Base-by-base conservation (phyloP, 106 monocot species). In the Allium sativum region DNA sequence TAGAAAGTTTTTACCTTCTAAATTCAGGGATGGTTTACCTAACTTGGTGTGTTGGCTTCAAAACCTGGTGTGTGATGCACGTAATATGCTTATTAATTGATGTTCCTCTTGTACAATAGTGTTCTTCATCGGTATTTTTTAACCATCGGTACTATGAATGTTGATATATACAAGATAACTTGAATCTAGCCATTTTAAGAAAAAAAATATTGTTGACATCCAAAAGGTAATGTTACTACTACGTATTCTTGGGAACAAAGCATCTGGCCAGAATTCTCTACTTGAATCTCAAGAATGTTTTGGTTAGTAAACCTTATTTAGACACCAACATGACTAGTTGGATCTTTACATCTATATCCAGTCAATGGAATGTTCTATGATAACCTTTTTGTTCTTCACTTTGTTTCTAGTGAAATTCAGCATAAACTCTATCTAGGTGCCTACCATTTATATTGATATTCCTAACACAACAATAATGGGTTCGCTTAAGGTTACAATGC, bases 391-490 rank as follows among this genome's bases (percentile, higher is more conserved):
- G n/a, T 8, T 62, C 31, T 31, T 31, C 31, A 3, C 31, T 50
- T 45, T 65, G 43, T 67, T 60, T 45, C 45, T 82, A 85, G 92
- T 98, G 40, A 92, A 88, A 75, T 71, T 92, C 16, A 80, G 78
- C 15, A 92, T 98, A 56, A 92, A 88, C 61, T 92, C 92, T 40
- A 80, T 98, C 70, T 76, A 77, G 69, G 78, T 98, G 58, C 98
- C 98, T 55, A 88, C 92, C 65, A 82, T 98, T 22, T 79, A 76
- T 14, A 78, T 98, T 59, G 98, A 98, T 56, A 78, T 92, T 18
- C 87, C 98, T 70, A 88, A 92, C 75, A 82, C 69, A 22, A 84
- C 92, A n/a, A 92, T 91, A 55, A 80, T 98, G 61, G 92, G 84
- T 46, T 82, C 84, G 10, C 69, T 98, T 41, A 96, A 96, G 87